Base-by-base conservation (phyloP, 345 rosid genomes). In the Salix purpurea region DNA sequence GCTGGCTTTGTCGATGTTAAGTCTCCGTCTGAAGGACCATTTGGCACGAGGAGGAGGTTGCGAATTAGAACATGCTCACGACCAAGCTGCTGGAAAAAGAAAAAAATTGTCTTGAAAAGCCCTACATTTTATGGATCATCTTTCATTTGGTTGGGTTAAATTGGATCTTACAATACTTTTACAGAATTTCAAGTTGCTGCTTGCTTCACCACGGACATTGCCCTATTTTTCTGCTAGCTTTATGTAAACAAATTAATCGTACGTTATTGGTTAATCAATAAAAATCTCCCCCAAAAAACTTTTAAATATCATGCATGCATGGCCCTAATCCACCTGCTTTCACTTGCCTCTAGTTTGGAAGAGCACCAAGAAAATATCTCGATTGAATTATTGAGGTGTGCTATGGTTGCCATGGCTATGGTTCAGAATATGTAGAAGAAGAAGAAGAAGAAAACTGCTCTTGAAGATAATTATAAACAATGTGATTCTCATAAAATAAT, bases 81-180 rank as follows among this genome's bases (percentile, higher is more conserved):
- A 76, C 76, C 70, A 14, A 44, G 60, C 15, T 67, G 72, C 73
- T 73, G 50, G 74, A 60, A 61, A 78, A 75, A 73, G 67, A 60
- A 52, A 64, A 67, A 34, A 74, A 54, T 70, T 74, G 61, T 19
- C 83, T 73, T 67, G 76, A 83, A 80, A 83, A 80, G 84, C 8
- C 78, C 16, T 58, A 69, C 84, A 82, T 16, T 36, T 15, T 14
- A 48, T 70, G 16, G 26, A 52, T 78, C 74, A 30, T 14, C 74
- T 78, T 75, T 75, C 52, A 58, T 39, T 78, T 54, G 15, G 79
- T 67, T 75, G 77, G 61, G 50, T 69, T 50, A 23, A 80, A 26
- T 76, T 76, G 78, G 78, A 74, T 71, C 79, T 60, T 34, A 46
- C 76, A 77, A 15, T 23, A 21, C 48, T 73, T 81, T 56, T 70